Evolutionary conservation across 2,329 filamentous ascomycete species (phyloP).

Genomic region (Colletotrichum siamense): DNA sequence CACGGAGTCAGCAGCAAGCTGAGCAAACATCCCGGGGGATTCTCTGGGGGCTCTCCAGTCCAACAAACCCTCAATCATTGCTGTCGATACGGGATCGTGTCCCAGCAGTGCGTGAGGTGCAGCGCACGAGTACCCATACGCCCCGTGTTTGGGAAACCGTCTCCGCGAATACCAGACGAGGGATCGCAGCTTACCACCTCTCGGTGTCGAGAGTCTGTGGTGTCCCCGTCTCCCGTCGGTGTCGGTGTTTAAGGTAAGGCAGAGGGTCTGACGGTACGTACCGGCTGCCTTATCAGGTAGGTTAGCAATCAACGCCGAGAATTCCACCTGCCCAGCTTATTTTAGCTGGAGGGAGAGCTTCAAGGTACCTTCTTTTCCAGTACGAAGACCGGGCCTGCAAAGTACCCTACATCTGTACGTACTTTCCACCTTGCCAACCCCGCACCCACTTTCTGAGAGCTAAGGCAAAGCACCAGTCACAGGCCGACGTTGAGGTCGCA

Average conservation of each 20-base stretch:
- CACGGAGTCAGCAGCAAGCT: background rate
- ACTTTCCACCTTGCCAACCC: background rate
- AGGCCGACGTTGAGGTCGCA: background rate
- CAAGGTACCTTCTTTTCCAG: background rate
- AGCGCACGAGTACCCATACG: constrained; percentile 3
- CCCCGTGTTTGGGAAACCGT: constrained; percentile 1
- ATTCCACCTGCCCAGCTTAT: background rate
- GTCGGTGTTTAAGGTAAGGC: background rate
- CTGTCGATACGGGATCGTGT: background rate
- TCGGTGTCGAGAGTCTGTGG: background rate
- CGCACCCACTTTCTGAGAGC: background rate
- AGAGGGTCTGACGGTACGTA: background rate
- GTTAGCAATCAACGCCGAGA: background rate
- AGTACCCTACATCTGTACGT: background rate
- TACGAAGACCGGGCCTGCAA: background rate
- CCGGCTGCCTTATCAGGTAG: background rate
- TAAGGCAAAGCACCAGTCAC: background rate
- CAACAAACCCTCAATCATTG: background rate
- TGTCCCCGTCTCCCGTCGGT: background rate
- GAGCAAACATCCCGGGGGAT: background rate
- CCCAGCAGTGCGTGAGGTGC: background rate
- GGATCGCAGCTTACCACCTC: background rate
- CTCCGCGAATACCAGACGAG: constrained; percentile 1
- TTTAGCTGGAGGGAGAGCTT: background rate
- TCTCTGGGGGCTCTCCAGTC: background rate